These are phyloP conservation scores for Epipyxis sp. DNA, from an alignment of 108 stramenopile species.

Conservation along the genomic window DNA sequence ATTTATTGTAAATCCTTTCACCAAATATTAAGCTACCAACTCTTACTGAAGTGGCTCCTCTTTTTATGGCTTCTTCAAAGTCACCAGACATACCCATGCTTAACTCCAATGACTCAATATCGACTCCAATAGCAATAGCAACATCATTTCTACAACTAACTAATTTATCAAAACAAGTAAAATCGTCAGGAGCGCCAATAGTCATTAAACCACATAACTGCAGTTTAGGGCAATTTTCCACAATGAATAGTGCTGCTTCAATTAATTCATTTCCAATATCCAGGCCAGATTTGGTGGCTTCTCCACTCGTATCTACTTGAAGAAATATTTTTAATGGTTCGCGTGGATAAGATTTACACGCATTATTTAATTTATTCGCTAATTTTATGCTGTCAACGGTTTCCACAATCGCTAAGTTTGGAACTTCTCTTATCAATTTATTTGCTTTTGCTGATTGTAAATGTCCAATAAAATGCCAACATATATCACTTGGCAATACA, in stretches of 20 bases:
- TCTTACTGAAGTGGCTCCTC: slow-evolving; percentile 83
- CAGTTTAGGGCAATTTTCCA: slow-evolving; percentile 65
- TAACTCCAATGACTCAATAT: slow-evolving; percentile 63
- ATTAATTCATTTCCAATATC: too few relatives aligned
- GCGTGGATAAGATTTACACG: neutral
- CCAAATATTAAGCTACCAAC: slow-evolving; percentile 97
- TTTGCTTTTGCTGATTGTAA: slow-evolving; percentile 94
- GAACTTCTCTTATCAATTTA: slow-evolving; percentile 66
- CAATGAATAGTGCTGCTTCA: slow-evolving; percentile 62
- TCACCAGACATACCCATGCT: slow-evolving; percentile 99
- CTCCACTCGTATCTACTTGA: slow-evolving; percentile 93
- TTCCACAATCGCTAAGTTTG: slow-evolving; percentile 73
- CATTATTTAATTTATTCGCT: slow-evolving; percentile 75
- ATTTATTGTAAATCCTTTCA: slow-evolving; percentile 67
- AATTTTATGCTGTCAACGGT: slow-evolving; percentile 83
- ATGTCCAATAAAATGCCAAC: slow-evolving; percentile 94
- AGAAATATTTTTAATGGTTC: slow-evolving; percentile 57
- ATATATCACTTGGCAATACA: slow-evolving; percentile 68
- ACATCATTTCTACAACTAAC: slow-evolving; percentile 36
- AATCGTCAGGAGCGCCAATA: slow-evolving; percentile 88
- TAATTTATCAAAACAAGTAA: slow-evolving; percentile 70
- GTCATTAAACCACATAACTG: slow-evolving; percentile 90
- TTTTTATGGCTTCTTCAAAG: slow-evolving; percentile 84
- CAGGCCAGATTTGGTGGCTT: slow-evolving; percentile 88
- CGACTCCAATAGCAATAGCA: slow-evolving; percentile 50